Conservation (phyloP, 495 filamentous ascomycete species). For the Evansstolkia leycettana region DNA sequence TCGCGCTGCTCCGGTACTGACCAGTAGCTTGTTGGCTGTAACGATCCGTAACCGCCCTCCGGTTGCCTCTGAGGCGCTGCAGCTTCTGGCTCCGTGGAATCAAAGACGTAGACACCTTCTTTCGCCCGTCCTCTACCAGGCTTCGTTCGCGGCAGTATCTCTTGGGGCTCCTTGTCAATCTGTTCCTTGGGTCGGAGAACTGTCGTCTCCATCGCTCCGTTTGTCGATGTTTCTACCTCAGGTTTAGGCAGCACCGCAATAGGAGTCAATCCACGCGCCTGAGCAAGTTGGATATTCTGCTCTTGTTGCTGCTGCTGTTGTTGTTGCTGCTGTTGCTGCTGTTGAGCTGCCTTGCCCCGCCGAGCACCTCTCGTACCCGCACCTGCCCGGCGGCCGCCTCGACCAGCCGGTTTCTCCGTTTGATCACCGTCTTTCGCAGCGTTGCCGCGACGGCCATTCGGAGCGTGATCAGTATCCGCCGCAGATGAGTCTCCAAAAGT, state of each 20-base stretch:
- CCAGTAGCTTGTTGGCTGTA: conserved; percentile 87
- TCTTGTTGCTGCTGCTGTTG: conserved; percentile 5
- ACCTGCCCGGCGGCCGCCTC: conserved; percentile 34
- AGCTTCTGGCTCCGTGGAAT: conserved; percentile 28
- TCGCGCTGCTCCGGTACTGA: conserved; percentile 83
- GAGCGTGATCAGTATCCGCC: conserved; percentile 36
- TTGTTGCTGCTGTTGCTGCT: conserved; percentile 13
- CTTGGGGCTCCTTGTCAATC: conserved; percentile 13
- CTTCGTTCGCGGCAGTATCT: conserved; percentile 15
- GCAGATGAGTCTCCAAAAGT: conserved; percentile 53
- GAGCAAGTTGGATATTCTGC: conserved; percentile 3
- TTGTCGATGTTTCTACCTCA: conserved; percentile 19
- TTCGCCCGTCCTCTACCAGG: conserved; percentile 22
- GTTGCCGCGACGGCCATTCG: conserved; percentile 34
- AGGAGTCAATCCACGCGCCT: conserved; percentile 14
- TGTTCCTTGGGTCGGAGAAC: conserved; percentile 10
- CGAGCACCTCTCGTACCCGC: conserved; percentile 23
- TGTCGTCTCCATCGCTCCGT: conserved; percentile 13
- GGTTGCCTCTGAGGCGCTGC: conserved; percentile 12
- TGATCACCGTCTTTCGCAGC: conserved; percentile 33
- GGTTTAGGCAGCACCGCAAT: conserved; percentile 16
- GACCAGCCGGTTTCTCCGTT: conserved; percentile 41
- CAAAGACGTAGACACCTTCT: conserved; percentile 29
- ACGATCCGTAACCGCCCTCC: conserved; percentile 31
- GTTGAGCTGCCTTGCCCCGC: conserved; percentile 22